Evolutionary conservation across 192 early-diverging fungal genomes (phyloP), one percentile per base, ranked within the genome.

Genomic region (Cetraspora pellucida): DNA sequence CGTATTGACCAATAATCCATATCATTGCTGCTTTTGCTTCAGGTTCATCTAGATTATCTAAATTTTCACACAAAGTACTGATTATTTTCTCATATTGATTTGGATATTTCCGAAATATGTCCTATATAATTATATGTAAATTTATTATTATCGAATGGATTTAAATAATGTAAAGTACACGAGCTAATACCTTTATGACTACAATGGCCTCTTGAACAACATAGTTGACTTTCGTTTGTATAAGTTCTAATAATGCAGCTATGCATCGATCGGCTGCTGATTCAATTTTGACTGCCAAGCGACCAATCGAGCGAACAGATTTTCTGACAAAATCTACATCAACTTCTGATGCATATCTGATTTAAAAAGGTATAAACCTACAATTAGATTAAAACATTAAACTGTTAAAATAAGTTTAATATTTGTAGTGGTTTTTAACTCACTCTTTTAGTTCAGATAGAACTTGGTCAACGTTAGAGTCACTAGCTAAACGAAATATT

Each of bases 1-100:
- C 92, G 80, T 99, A 98, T 84, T 99, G 95, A 1, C 98, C 98
- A 81, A 99, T 93, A 69, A 99, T 98, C 98, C 98, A 99, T 66
- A 99, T 95, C 92, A 98, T 93, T n/a, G 95, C 93, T 3, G 95
- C 93, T 80, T 96, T 97, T 37, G 98, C 97, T 81, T 99, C 98
- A 21, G 98, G 93, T 78, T 97, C 96, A 84, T 99, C 98, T 49
- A 99, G 83, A 74, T 90, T 92, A 79, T 98, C 98, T 67, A 99
- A 83, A 83, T 97, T 97, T 81, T 98, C 94, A 81, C 97, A 98
- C 49, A 99, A 84, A 3, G 92, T 90, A 28, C 89, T 89, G 78
- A 99, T 97, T 55, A 98, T 95, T 46, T 89, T 84, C 85, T 99
- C 98, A 84, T 98, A 99, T 74, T 93, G 91, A 82, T 95, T 95